Evolutionary conservation across 2,329 filamentous ascomycete genomes (phyloP).

Genomic region (Westerdykella ornata): DNA sequence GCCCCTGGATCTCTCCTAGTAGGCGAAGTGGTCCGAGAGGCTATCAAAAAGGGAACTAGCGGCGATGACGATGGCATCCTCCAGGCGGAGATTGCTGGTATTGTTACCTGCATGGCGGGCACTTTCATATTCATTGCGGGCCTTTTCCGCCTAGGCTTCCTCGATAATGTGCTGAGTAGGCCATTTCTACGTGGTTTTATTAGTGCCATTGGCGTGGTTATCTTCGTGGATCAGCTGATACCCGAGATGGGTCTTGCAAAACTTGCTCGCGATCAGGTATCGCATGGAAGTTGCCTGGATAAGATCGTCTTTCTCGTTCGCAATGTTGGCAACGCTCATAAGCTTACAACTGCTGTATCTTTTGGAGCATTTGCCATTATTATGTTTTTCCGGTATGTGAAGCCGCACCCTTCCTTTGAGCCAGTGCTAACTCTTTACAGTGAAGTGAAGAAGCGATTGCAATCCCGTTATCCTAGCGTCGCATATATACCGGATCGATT

Average conservation of each 20-base stretch:
- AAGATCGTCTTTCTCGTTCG: conserved; percentile 74
- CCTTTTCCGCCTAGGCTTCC: conserved; percentile 75
- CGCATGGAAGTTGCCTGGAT: conserved; percentile 77
- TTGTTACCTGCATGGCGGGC: conserved; percentile 81
- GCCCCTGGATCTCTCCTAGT: conserved; percentile 87
- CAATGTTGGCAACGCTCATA: conserved; percentile 61
- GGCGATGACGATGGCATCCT: conserved; percentile 60
- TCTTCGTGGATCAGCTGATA: conserved; percentile 88
- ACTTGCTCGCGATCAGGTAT: conserved; percentile 61
- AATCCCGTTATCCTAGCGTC: conserved; percentile 70
- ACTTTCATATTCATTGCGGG: conserved; percentile 84
- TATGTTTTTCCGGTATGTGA: conserved; percentile 72
- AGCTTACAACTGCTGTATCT: conserved; percentile 68
- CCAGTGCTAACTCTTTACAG: conserved; percentile 41
- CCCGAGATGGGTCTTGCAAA: conserved; percentile 75
- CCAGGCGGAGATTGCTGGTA: conserved; percentile 78
- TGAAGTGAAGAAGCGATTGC: conserved; percentile 71
- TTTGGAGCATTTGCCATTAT: conserved; percentile 77
- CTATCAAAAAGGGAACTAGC: conserved; percentile 61
- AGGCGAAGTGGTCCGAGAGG: conserved; percentile 75
- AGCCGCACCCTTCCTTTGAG: neutral
- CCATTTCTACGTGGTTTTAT: conserved; percentile 95
- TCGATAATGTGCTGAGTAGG: conserved; percentile 88
- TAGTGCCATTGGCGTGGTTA: conserved; percentile 92
- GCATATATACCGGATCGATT: conserved; percentile 92